Base-by-base conservation (phyloP, 1,139 yeast genomes). In the Pichia cactophila region DNA sequence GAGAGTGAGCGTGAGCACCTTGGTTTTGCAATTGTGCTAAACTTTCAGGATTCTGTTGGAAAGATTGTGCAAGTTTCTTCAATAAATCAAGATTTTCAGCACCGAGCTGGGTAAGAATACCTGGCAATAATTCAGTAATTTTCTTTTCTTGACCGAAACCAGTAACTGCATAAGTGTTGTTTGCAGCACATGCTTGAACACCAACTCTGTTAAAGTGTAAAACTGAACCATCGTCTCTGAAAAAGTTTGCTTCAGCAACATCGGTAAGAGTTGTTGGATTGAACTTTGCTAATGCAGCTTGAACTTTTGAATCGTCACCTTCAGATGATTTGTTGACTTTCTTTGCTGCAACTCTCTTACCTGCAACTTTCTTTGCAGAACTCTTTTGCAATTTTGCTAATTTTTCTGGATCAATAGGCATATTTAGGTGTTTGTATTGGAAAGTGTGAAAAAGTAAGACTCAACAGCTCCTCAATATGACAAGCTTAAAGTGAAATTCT, bases 191-290 rank as follows among this genome's bases (percentile, higher is more conserved):
- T 61, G 89, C 89, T 77, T 90, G 97, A 59, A 90, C 95, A 74
- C 89, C 88, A 59, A 88, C 95, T 73, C 92, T 83, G 78, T 86
- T 83, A 80, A 92, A 89, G 77, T 90, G 97, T 72, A 90, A 77
- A 59, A 92, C 97, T 69, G 83, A 85, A 67, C 97, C 97, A 71
- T 90, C 96, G 60, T 89, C 96, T 73, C 78, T 86, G 85, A 92
- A 90, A 79, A 92, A 87, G 81, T 90, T 92, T 68, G 96, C 97
- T 76, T 90, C 97, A 69, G 88, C 95, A 63, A 92, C 83, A 64
- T 86, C 88, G 61, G 85, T 90, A 62, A 92, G 76, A 64, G 89
- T 85, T 71, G 85, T 87, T 60, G 92, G 95, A 72, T 86, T 84
- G 70, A 92, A 76, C 76, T 90, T 90, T 70, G 83, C 86, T 71